Evolutionary conservation across 2,329 filamentous ascomycete species (phyloP), one percentile per base, ranked within the genome.

Genomic region (Amphichorda felina): DNA sequence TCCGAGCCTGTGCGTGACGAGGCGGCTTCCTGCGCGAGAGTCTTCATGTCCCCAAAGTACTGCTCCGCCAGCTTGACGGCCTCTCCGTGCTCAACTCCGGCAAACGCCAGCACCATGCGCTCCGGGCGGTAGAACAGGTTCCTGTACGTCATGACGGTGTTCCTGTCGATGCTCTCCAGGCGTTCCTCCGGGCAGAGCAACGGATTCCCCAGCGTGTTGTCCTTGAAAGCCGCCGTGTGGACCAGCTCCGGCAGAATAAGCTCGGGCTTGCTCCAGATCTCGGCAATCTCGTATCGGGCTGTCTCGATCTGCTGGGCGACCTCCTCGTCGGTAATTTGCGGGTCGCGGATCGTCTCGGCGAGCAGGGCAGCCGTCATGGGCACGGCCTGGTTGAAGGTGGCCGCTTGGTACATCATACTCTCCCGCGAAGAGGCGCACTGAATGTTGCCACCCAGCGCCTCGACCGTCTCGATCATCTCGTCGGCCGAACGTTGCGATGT

Each of bases 221-320:
- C 83, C 64, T 87, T 91, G 62, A 85, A 98, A 2, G 88, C 91
- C 8, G 91, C 87, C 65, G 88, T 91, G 57, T 98, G 91, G 26
- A 96, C 81, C 47, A 98, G 63, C 61, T 98, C 91, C 0, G 91
- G 91, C 41, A 98, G 65, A 47, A 98, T 96, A 38, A 98, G 72
- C 51, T 96, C 89, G 0, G 91, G 88, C 68, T 94, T 96, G 48
- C 82, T 81, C 91, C 91, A 98, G 38, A 98, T 96, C 65, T 96
- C 91, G 17, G 78, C 77, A 55, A 98, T 91, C 62, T 98, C 91
- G 54, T 96, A 98, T 35, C 88, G 77, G 8, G 89, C 91, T 6
- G 89, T 96, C 53, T 83, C 77, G 16, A 98, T 66, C 61, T 98
- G 91, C 55, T 87, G 77, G 15, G 71, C 62, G 1, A 98, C 83